These are phyloP conservation scores for Xanthoceras sorbifolium DNA, from an alignment of 345 rosid genomes.

Conservation along the genomic window DNA sequence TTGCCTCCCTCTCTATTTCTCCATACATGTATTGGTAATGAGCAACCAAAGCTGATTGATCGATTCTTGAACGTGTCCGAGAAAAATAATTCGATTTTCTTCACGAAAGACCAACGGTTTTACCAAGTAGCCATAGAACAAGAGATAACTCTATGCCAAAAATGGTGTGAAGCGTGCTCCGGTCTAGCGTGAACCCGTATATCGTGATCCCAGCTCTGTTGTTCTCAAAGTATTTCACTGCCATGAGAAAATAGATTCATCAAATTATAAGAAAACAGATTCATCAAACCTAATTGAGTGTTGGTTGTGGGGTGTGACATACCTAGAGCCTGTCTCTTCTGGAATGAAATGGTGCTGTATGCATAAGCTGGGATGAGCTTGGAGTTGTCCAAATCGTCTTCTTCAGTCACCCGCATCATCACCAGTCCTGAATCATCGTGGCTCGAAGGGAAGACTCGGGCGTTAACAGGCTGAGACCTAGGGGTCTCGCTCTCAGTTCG, in stretches of 20 bases:
- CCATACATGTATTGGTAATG: not conserved
- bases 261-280: slow-evolving; percentile 10
- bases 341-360: slow-evolving; percentile 77
- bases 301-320: not conserved
- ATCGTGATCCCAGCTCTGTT: slow-evolving; percentile 86
- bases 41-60: too few relatives aligned
- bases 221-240: slow-evolving; percentile 94
- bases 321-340: slow-evolving; percentile 94
- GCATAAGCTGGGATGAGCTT: slow-evolving; percentile 69
- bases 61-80: not conserved
- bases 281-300: not conserved
- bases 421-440: slow-evolving; percentile 41
- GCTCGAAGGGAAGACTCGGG: slow-evolving; percentile 22
- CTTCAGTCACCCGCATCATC: slow-evolving; percentile 75
- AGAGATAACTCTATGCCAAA: slow-evolving; percentile 85
- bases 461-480: slow-evolving; percentile 23
- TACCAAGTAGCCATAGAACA: slow-evolving; percentile 87
- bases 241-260: slow-evolving; percentile 21
- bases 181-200: slow-evolving; percentile 75
- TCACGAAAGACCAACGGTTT: slow-evolving; percentile 75
- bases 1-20: not conserved
- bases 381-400: slow-evolving; percentile 80
- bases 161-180: slow-evolving; percentile 81
- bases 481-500: slow-evolving; percentile 73
- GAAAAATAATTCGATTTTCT: not conserved